Conservation (phyloP, 2,329 filamentous ascomycete species). For the Trichoderma lentiforme region DNA sequence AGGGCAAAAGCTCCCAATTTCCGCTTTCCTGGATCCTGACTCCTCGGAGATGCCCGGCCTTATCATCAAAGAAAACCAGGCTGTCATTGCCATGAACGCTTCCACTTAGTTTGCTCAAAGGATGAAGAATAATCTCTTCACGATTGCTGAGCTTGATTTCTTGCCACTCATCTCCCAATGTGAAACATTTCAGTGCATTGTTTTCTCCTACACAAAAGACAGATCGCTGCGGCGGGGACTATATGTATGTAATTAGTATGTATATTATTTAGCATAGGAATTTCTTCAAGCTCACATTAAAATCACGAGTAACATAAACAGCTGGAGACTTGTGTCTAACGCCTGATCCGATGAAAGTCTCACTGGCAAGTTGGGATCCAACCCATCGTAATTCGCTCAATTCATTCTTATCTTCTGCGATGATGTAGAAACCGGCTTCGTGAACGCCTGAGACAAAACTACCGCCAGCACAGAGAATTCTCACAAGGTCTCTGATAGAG, state of each 20-base stretch:
- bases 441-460: neutral
- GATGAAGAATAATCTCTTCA: neutral
- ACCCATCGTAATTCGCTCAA: neutral
- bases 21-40: neutral
- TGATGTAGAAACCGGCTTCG: neutral
- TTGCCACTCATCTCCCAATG: neutral
- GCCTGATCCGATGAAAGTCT: neutral
- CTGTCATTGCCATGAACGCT: neutral
- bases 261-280: too few relatives aligned
- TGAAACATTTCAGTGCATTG: neutral
- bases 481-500: neutral
- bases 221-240: neutral
- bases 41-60: neutral
- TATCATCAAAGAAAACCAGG: neutral
- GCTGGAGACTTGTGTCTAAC: neutral
- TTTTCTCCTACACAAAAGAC: neutral
- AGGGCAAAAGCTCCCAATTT: neutral
- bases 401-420: neutral
- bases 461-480: neutral
- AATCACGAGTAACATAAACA: neutral
- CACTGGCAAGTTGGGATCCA: neutral
- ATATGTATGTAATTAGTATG: neutral
- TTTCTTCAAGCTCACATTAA: neutral
- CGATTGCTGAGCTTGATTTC: neutral
- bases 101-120: neutral